Conservation (phyloP, 164 flowering plant species). For the Aristolochia californica region DNA sequence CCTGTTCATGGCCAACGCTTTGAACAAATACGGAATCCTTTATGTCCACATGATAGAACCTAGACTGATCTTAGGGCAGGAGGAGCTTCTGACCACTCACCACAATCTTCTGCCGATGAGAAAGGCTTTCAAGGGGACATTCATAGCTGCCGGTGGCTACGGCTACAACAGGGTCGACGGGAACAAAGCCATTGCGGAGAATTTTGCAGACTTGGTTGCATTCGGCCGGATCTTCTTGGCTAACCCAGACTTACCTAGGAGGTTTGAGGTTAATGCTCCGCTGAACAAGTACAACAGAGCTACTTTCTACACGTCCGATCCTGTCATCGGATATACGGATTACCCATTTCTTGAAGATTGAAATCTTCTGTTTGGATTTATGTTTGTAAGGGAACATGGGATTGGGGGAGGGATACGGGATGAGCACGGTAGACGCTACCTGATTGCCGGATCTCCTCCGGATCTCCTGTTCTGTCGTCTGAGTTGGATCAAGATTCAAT, state of each 20-base stretch:
- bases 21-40: slow-evolving; percentile 15
- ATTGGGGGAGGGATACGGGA: no score
- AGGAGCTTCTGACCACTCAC: slow-evolving; percentile 2
- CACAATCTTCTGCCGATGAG: slow-evolving; percentile 21
- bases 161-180: slow-evolving; percentile 21
- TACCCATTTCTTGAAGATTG: no score
- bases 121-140: slow-evolving; percentile 19
- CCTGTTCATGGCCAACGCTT: no score
- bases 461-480: no score
- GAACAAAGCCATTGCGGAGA: no score
- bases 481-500: no score
- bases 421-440: no score
- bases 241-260: slow-evolving; percentile 23
- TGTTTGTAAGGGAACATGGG: no score
- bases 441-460: no score
- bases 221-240: slow-evolving; percentile 25
- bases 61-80: slow-evolving; percentile 14
- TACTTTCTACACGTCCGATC: slow-evolving; percentile 23
- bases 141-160: slow-evolving; percentile 23
- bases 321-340: slow-evolving; percentile 27
- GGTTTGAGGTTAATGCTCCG: slow-evolving; percentile 23
- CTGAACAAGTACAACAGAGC: slow-evolving; percentile 23
- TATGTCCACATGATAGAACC: slow-evolving; percentile 26
- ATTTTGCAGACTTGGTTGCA: no score
- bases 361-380: no score